A percentile compares a stretch with the other conserved stretches of the same genome.
Evolutionary conservation across 2,329 filamentous ascomycete genomes (phyloP).

Genomic region (Stemphylium beticola): DNA sequence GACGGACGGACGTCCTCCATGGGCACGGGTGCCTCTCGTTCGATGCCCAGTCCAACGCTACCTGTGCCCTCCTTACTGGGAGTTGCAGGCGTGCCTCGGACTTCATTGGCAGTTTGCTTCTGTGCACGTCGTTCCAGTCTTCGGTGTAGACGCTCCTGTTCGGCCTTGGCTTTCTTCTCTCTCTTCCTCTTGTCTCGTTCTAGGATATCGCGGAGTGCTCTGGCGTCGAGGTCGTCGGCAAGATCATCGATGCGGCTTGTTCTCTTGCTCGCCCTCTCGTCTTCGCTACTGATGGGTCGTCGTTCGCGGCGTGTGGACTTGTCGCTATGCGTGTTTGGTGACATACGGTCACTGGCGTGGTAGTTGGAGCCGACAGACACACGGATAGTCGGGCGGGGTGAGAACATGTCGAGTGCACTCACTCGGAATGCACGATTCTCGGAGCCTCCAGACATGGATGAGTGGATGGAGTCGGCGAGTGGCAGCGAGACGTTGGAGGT

Average conservation of each 20-base stretch:
- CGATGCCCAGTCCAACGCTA: constrained; percentile 61
- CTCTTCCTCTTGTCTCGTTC: constrained; percentile 83
- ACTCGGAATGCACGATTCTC: constrained; percentile 81
- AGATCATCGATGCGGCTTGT: constrained; percentile 71
- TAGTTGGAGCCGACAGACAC: constrained; percentile 71
- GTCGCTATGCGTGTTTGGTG: constrained; percentile 52
- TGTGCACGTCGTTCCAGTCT: constrained; percentile 71
- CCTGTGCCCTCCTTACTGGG: constrained; percentile 57
- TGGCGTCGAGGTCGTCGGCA: constrained; percentile 84
- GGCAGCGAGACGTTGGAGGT: constrained; percentile 78
- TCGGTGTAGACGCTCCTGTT: constrained; percentile 70
- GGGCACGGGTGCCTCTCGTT: constrained; percentile 64
- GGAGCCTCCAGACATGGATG: constrained; percentile 75
- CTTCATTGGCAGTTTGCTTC: constrained; percentile 62
- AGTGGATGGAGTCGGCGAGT: constrained; percentile 74
- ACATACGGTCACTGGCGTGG: constrained; percentile 46
- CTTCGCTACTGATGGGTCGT: constrained; percentile 56
- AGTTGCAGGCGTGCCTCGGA: constrained; percentile 61
- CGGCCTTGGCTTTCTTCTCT: constrained; percentile 73
- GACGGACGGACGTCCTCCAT: constrained; percentile 57
- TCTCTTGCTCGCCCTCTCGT: constrained; percentile 58
- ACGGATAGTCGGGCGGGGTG: constrained; percentile 82
- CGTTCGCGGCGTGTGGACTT: constrained; percentile 59
- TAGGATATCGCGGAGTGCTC: constrained; percentile 84
- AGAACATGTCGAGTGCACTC: constrained; percentile 78